phyloP scores from a whole-genome alignment of 208 protist species.

The Leptomonas pyrrhocoris region DNA sequence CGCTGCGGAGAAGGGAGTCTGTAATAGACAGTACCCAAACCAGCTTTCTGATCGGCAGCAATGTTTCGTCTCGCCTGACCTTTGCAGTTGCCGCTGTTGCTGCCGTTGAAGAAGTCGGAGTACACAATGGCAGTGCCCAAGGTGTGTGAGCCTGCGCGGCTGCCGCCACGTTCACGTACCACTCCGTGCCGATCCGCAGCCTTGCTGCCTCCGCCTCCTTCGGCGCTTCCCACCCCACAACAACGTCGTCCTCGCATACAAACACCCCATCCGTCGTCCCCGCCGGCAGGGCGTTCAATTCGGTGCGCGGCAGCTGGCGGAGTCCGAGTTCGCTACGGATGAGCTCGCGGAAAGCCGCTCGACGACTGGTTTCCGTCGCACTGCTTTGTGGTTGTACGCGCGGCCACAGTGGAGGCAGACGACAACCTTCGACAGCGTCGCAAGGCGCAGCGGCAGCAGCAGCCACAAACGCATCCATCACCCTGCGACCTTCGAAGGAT shows the following conservation, averaged over 20 bases:
- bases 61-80: background rate
- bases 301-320: background rate
- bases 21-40: slow-evolving; percentile 15
- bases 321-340: background rate
- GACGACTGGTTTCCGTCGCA: background rate
- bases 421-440: background rate
- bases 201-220: background rate
- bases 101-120: background rate
- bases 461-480: background rate
- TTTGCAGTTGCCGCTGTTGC: background rate
- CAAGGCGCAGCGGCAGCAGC: background rate
- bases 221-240: background rate
- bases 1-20: slow-evolving; percentile 4
- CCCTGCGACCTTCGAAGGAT: slow-evolving; percentile 7
- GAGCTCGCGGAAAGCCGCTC: slow-evolving; percentile 6
- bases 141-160: slow-evolving; percentile 22
- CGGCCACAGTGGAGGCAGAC: slow-evolving; percentile 33
- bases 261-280: background rate
- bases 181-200: background rate
- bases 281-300: background rate
- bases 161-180: slow-evolving; percentile 14
- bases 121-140: slow-evolving; percentile 19
- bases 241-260: slow-evolving; percentile 2
- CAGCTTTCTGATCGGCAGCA: background rate
- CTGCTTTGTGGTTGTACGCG: background rate